Evolutionary conservation across 306 rosid species (phyloP).

Genomic region (Medicago lupulina): DNA sequence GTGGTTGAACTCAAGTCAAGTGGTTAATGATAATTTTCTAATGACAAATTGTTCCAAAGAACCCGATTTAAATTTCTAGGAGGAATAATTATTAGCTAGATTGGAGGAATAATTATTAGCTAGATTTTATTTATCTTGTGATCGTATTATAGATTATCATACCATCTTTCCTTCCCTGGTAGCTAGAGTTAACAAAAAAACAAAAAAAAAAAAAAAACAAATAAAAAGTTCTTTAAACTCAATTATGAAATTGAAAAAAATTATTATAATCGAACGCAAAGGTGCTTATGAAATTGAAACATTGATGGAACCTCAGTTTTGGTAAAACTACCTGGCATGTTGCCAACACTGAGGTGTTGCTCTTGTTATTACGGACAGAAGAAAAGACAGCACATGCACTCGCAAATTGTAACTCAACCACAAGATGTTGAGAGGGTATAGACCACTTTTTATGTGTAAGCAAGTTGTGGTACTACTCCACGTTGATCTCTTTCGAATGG

Average conservation of each 20-base stretch:
- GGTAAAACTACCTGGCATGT: conserved; percentile 48
- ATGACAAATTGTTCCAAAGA: too few relatives aligned
- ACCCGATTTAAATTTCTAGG: too few relatives aligned
- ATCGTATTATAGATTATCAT: too few relatives aligned
- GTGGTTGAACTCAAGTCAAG: too few relatives aligned
- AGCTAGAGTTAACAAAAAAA: too few relatives aligned
- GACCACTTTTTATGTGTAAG: conserved; percentile 26
- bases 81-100: too few relatives aligned
- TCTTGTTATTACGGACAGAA: conserved; percentile 45
- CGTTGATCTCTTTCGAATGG: conserved; percentile 35
- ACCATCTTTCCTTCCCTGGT: too few relatives aligned
- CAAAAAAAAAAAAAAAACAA: too few relatives aligned
- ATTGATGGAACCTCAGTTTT: conserved; percentile 29
- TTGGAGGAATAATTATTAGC: too few relatives aligned
- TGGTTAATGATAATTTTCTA: too few relatives aligned
- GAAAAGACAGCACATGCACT: conserved; percentile 51
- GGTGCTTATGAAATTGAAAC: conserved; percentile 21
- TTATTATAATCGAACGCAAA: not conserved
- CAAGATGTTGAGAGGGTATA: conserved; percentile 32
- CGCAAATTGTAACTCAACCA: conserved; percentile 47
- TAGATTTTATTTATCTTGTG: too few relatives aligned
- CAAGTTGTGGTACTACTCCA: conserved; percentile 23
- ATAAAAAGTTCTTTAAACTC: not conserved
- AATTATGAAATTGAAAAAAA: not conserved
- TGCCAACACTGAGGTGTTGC: conserved; percentile 33